Evolutionary conservation across 78 protist species (phyloP).

Genomic region (Goniomonas avonlea): DNA sequence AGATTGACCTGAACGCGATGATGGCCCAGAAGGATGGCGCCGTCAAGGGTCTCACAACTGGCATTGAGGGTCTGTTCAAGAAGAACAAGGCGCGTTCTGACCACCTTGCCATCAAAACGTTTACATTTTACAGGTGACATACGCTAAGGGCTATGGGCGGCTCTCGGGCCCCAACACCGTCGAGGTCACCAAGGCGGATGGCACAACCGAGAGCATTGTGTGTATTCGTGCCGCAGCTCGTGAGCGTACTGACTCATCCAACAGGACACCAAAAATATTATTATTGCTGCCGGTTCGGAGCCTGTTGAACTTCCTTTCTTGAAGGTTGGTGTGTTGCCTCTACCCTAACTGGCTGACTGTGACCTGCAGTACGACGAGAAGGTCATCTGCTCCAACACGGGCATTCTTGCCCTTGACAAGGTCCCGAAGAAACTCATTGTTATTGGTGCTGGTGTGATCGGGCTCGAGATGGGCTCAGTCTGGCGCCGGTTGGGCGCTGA

Average conservation of each 20-base stretch:
- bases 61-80: slow-evolving; percentile 93
- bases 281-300: slow-evolving; percentile 93
- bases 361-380: slow-evolving; percentile 62
- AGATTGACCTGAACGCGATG: slow-evolving; percentile 60
- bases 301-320: slow-evolving; percentile 11
- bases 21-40: slow-evolving; percentile 71
- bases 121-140: slow-evolving; percentile 73
- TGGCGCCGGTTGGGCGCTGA: slow-evolving; percentile 94
- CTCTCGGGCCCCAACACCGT: slow-evolving; percentile 52
- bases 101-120: no score
- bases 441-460: slow-evolving; percentile 99
- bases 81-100: slow-evolving; percentile 75
- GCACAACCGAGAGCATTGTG: no score
- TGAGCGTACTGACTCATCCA: not conserved
- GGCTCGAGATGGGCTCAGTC: slow-evolving; percentile 95
- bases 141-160: slow-evolving; percentile 75
- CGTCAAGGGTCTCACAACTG: slow-evolving; percentile 49
- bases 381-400: slow-evolving; percentile 84
- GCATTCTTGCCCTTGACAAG: slow-evolving; percentile 75
- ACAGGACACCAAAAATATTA: slow-evolving; percentile 77
- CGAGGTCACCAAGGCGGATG: slow-evolving; percentile 44
- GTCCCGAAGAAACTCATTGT: slow-evolving; percentile 82
- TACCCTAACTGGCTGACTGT: not conserved
- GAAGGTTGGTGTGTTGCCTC: not conserved
- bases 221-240: no score